Percentiles rank a stretch among this genome's conserved stretches.
Conservation (phyloP, 345 rosid species). For the Gossypium herbaceum region DNA sequence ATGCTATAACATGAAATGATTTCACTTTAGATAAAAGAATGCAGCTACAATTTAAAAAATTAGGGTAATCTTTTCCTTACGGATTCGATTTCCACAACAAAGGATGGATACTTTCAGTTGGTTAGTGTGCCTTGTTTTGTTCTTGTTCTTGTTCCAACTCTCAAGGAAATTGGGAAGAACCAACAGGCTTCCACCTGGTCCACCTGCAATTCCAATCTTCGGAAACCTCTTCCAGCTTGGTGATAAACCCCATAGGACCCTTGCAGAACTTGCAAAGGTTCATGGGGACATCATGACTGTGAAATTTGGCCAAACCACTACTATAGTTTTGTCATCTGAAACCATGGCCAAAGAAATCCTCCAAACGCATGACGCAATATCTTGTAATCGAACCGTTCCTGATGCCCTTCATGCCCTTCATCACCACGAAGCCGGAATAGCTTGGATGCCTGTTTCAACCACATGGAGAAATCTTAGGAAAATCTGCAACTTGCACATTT, state of each 20-base stretch:
- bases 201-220: conserved; percentile 31
- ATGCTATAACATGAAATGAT: no score
- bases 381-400: conserved; percentile 24
- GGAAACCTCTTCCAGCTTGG: conserved; percentile 43
- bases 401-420: conserved; percentile 29
- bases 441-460: conserved; percentile 13
- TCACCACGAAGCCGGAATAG: conserved; percentile 22
- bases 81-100: no score
- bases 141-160: neutral
- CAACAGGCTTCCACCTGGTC: conserved; percentile 30
- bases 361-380: conserved; percentile 33
- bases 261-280: conserved; percentile 31
- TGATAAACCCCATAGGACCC: conserved; percentile 28
- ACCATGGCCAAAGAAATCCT: conserved; percentile 39
- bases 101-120: conserved; percentile 3
- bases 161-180: neutral
- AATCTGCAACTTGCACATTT: conserved; percentile 27
- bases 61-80: no score
- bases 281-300: conserved; percentile 40
- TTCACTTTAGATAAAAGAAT: no score
- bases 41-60: no score
- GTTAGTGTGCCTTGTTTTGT: neutral
- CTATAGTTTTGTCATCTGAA: conserved; percentile 38
- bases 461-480: conserved; percentile 42
- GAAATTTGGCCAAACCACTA: conserved; percentile 34